Percentiles rank a stretch among this genome's conserved stretches.
phyloP scores from a whole-genome alignment of 495 filamentous ascomycete species.

The Lichina pygmaea region DNA sequence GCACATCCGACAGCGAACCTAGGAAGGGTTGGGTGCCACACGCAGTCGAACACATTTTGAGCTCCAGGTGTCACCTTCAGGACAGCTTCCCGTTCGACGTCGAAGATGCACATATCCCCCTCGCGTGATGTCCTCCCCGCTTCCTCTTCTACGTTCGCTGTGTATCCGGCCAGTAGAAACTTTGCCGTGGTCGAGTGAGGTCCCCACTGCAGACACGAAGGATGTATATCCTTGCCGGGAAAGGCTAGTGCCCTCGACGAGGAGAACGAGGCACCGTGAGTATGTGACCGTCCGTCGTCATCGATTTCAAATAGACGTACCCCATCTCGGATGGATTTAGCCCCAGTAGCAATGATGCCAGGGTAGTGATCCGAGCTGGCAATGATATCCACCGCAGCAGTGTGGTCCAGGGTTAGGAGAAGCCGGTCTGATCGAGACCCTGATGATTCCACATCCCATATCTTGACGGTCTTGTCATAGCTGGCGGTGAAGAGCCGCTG shows the following conservation, averaged over 20 bases:
- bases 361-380: conserved; percentile 20
- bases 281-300: background rate
- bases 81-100: conserved; percentile 22
- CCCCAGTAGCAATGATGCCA: background rate
- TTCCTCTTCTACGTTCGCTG: conserved; percentile 26
- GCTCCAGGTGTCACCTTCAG: conserved; percentile 19
- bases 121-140: conserved; percentile 15
- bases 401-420: conserved; percentile 29
- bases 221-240: conserved; percentile 6
- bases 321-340: background rate
- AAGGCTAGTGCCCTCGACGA: background rate
- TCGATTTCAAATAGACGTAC: conserved; percentile 1
- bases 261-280: background rate
- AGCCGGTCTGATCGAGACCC: conserved; percentile 6
- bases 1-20: conserved; percentile 23
- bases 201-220: conserved; percentile 55
- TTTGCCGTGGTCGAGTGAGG: conserved; percentile 18
- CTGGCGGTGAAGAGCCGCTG: conserved; percentile 45
- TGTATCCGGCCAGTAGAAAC: conserved; percentile 52
- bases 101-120: conserved; percentile 56
- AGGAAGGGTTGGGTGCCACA: conserved; percentile 45
- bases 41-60: conserved; percentile 54
- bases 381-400: conserved; percentile 44
- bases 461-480: conserved; percentile 56
- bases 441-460: conserved; percentile 28